These are phyloP conservation scores for Coniferiporia sulphurascens DNA, from an alignment of 1,284 basidiomycete species.

Conservation along the genomic window DNA sequence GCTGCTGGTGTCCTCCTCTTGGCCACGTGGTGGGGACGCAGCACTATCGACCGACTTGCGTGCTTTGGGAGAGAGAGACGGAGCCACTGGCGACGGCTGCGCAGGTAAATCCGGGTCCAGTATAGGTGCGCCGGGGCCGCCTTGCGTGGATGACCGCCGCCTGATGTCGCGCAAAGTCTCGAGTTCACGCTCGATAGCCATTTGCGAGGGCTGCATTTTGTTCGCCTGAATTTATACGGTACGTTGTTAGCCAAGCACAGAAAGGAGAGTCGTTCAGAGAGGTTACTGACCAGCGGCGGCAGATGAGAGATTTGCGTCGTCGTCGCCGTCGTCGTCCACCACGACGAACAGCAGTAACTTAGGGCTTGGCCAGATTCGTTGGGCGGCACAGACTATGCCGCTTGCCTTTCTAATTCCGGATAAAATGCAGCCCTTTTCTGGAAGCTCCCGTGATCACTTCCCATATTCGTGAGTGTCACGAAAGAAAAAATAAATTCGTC, in stretches of 20 bases:
- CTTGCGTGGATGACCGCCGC: constrained; percentile 69
- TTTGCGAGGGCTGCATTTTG: constrained; percentile 68
- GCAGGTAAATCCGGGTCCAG: constrained; percentile 86
- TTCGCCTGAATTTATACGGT: not conserved
- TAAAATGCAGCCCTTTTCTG: not conserved
- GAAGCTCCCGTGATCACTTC: not conserved
- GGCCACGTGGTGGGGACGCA: constrained; percentile 37
- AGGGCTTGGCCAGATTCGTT: not conserved
- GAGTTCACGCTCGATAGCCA: constrained; percentile 83
- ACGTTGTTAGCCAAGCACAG: not conserved
- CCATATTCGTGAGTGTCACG: not conserved
- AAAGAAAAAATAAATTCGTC: not conserved
- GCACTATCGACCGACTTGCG: constrained; percentile 43
- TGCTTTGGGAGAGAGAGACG: constrained; percentile 39
- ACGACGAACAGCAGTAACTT: not conserved
- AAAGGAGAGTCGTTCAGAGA: not conserved
- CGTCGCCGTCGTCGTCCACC: not conserved
- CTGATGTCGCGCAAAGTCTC: constrained; percentile 80
- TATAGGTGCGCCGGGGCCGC: constrained; percentile 71
- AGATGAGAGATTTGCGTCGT: not conserved
- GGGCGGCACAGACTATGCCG: not conserved
- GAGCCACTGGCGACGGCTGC: constrained; percentile 41
- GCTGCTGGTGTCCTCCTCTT: constrained; percentile 38
- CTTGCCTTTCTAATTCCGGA: not conserved
- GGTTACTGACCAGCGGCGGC: not conserved